Percentiles rank a stretch among this genome's conserved stretches.
Conservation (phyloP, 805 yeast genomes). For the Ogataea nitratoaversa region DNA sequence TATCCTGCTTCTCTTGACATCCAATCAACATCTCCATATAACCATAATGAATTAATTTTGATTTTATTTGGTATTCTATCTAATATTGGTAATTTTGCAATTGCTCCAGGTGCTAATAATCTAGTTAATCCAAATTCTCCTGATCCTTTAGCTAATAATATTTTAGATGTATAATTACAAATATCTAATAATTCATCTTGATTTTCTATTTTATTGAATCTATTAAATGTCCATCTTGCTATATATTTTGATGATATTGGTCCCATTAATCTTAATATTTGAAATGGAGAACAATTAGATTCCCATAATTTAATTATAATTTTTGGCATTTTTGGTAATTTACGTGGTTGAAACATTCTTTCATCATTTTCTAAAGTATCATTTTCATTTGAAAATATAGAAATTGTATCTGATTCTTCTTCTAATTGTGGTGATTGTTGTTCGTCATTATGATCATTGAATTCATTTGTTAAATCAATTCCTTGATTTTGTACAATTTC, state of each 20-base stretch:
- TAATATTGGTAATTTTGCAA: conserved; percentile 52
- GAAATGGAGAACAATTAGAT: conserved; percentile 50
- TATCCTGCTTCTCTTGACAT: conserved; percentile 62
- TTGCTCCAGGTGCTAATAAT: conserved; percentile 53
- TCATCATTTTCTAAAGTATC: conserved; percentile 5
- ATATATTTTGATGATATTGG: conserved; percentile 51
- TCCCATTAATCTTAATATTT: conserved; percentile 45
- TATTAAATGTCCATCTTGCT: conserved; percentile 50
- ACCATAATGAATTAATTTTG: conserved; percentile 47
- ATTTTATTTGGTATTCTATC: conserved; percentile 44
- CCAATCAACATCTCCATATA: conserved; percentile 71
- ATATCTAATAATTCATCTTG: conserved; percentile 34
- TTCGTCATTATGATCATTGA: conserved; percentile 15
- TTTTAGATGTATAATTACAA: conserved; percentile 51
- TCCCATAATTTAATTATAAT: conserved; percentile 47
- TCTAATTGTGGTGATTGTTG: background rate
- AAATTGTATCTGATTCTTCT: conserved; percentile 4
- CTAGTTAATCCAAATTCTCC: conserved; percentile 65
- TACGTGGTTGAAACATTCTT: conserved; percentile 25
- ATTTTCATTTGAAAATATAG: conserved; percentile 11
- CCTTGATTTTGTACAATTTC: conserved; percentile 22
- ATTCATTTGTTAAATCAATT: conserved; percentile 32
- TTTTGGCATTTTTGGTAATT: conserved; percentile 33
- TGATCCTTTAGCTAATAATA: conserved; percentile 51
- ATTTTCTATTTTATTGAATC: conserved; percentile 34